Base-by-base conservation (phyloP, 2,329 filamentous ascomycete genomes). In the Claviceps sp. region DNA sequence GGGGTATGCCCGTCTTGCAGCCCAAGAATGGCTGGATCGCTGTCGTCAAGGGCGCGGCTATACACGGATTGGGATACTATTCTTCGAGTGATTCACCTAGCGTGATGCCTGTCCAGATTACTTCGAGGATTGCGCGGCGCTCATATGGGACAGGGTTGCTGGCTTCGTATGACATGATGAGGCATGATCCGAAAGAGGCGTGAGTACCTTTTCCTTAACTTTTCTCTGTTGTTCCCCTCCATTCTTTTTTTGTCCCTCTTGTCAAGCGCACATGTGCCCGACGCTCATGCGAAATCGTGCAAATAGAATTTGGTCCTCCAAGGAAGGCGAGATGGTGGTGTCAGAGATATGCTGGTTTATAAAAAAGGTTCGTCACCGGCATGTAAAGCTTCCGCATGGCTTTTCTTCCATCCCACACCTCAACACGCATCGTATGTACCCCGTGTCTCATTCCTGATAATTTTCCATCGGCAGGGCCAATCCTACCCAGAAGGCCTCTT, bases 41-140 rank as follows among this genome's bases (percentile, higher is more conserved):
- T 1, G 72, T 78, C 5, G 73, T 74, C 2, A 71, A 71, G 37
- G 76, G 76, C 6, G 75, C 76, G 14, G 71, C 72, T 5, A 72
- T 75, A 22, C 64, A 68, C 48, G 66, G 66, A 2, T 60, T 69
- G 11, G 59, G 61, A 16, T 63, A 60, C 17, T 63, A 64, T 42
- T 57, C 61, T 37, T 62, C 65, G 3, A 53, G 52, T 5, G 43
- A 64, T 42, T 57, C 61, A 26, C 62, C 65, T 3, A 52, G 52
- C 6, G 45, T 62, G 54, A 59, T 59, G 2, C 59, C 61, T 11
- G 58, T 68, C 1, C 59, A 60, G 23, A 59, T 69, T 42, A 59
- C 63, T 20, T 68, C 66, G 40, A 63, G 66, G 45, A 60, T 69
- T 37, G 66, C 66, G 16, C 62, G 66, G 47, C 58, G 61, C 47